These are phyloP conservation scores for Ustilago hordei DNA, from an alignment of 1,284 basidiomycete species.

Conservation along the genomic window DNA sequence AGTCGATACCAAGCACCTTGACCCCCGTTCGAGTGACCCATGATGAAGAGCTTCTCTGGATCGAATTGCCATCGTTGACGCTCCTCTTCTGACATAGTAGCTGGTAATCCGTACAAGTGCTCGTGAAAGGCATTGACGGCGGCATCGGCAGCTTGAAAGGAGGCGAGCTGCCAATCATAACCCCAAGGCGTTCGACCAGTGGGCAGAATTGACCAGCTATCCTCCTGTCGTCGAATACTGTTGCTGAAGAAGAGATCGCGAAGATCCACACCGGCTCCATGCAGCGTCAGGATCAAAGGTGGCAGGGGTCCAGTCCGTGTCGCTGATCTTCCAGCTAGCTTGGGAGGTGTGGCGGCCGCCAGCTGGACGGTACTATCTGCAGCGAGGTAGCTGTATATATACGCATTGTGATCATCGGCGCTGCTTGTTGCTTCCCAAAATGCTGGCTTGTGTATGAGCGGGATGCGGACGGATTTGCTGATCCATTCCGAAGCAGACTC, in stretches of 20 bases:
- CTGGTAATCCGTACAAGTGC: slow-evolving; percentile 29
- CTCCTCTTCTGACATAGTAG: slow-evolving; percentile 19
- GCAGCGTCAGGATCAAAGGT: slow-evolving; percentile 79
- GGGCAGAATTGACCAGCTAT: slow-evolving; percentile 80
- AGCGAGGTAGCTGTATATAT: slow-evolving; percentile 38
- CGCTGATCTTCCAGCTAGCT: neutral
- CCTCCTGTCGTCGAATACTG: slow-evolving; percentile 74
- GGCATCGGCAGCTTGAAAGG: slow-evolving; percentile 76
- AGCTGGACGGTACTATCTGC: slow-evolving; percentile 17
- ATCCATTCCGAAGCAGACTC: neutral
- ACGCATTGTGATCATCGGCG: slow-evolving; percentile 24
- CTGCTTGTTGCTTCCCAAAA: slow-evolving; percentile 29
- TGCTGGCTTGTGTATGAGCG: slow-evolving; percentile 17
- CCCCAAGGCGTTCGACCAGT: slow-evolving; percentile 77
- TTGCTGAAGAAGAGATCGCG: slow-evolving; percentile 69
- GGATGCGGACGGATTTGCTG: slow-evolving; percentile 12
- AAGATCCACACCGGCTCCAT: slow-evolving; percentile 82
- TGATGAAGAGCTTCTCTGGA: slow-evolving; percentile 73
- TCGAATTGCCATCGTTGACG: slow-evolving; percentile 31
- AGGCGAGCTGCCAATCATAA: slow-evolving; percentile 85
- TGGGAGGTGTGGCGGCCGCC: slow-evolving; percentile 50
- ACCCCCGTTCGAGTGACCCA: slow-evolving; percentile 93
- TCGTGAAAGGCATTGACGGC: slow-evolving; percentile 73
- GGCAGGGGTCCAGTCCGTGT: slow-evolving; percentile 4
- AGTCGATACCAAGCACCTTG: slow-evolving; percentile 87